Evolutionary conservation across 176 grass and related monocot genomes (phyloP), one percentile per base, ranked within the genome.

Genomic region (Olyra latifolia): DNA sequence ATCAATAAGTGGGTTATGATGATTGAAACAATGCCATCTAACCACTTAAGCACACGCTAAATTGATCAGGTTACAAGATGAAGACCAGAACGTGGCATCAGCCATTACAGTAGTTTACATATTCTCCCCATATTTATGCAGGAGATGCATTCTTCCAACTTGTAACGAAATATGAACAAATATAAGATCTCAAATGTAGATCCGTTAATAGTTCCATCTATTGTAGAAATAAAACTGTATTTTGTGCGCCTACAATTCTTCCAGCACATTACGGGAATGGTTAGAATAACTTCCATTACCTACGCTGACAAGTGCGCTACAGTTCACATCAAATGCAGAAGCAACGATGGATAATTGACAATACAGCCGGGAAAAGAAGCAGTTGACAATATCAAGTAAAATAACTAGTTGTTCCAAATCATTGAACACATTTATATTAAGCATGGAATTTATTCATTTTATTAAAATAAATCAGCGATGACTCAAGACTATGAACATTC

Each of bases 231-330:
- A 39, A 62, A 58, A 62, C 1, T 20, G 3, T 20, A 10, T 67
- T 2, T 75, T 76, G 35, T 61, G 23, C 74, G 32, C 75, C n/a
- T 70, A 2, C 54, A 62, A 17, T 47, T 72, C 43, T 53, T 84
- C 32, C 16, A 25, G 52, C 15, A 65, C 17, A 61, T 2, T 10
- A 41, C 30, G 9, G 11, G 11, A 79, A 73, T 64, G 23, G 60
- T 78, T 74, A 74, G 73, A 48, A 12, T 57, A 46, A 58, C 54
- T 66, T 70, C 20, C 72, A 71, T 28, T 27, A 38, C 29, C 63
- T 77, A 50, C 28, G 15, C 46, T 14, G 17, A 69, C 57, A 73
- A 38, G 20, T 69, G 44, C 46, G 71, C 13, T 20, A 19, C 50
- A 58, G n/a, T 29, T 1, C 19, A 25, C 53, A 43, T 57, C 23